Conservation (phyloP, 208 protist genomes). For the Novymonas esmeraldas region DNA sequence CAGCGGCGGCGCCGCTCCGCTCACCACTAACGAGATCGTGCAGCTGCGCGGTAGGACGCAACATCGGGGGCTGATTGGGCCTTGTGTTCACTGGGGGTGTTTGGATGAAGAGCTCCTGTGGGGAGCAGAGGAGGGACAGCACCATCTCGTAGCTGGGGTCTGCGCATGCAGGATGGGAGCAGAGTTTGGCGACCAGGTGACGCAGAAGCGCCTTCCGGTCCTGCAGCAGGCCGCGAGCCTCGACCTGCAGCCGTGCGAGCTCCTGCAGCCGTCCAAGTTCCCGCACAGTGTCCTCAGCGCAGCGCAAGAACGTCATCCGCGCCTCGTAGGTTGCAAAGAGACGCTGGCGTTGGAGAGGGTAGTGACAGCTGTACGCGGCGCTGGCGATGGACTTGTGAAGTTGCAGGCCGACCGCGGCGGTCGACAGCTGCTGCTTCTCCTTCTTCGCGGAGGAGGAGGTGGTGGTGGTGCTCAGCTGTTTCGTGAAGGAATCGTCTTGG, state of each 20-base stretch:
- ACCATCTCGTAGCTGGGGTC: constrained; percentile 1
- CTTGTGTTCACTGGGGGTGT: background rate
- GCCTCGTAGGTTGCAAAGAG: constrained; percentile 29
- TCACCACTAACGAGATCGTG: background rate
- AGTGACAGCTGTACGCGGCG: constrained; percentile 19
- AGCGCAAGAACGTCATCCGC: constrained; percentile 15
- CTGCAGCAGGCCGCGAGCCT: background rate
- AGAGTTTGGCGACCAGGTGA: constrained; percentile 1
- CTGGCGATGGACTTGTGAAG: background rate
- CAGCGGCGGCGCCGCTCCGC: background rate
- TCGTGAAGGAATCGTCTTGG: no score
- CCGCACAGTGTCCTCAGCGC: constrained; percentile 8
- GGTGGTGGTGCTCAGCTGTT: no score
- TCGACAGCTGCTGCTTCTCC: background rate
- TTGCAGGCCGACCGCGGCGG: background rate
- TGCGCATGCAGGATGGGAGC: background rate
- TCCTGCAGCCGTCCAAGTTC: constrained; percentile 5
- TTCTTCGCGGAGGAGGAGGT: background rate
- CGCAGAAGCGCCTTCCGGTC: constrained; percentile 1
- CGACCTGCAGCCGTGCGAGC: no score
- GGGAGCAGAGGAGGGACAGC: constrained; percentile 1
- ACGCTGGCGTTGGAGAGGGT: constrained; percentile 12
- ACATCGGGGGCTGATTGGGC: background rate
- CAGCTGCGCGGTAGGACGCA: background rate
- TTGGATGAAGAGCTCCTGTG: constrained; percentile 3